A percentile compares a stretch with the other conserved stretches of the same genome.
Evolutionary conservation across 148 eudicot genomes (phyloP).

Genomic region (Beta vulgaris): DNA sequence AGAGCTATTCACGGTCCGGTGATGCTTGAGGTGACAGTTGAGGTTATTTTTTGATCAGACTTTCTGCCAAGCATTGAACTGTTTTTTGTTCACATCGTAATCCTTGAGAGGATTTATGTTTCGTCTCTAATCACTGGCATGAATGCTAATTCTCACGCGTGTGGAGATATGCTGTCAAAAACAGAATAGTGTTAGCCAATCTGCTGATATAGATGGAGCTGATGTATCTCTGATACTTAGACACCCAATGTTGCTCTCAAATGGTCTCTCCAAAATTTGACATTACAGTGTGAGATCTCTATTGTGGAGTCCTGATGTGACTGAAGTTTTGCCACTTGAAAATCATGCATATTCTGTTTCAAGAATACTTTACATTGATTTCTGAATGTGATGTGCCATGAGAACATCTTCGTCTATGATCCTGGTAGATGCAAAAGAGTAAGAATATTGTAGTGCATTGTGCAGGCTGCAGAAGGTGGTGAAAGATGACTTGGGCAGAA

Average conservation of each 20-base stretch:
- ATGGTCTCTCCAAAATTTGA: background rate
- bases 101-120: background rate
- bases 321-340: no score
- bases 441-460: no score
- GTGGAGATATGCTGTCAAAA: background rate
- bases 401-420: background rate
- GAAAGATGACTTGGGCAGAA: background rate
- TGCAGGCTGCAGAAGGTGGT: no score
- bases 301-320: background rate
- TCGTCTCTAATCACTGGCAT: background rate
- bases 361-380: background rate
- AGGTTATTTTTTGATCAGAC: background rate
- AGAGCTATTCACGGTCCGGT: background rate
- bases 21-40: background rate
- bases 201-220: background rate
- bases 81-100: background rate
- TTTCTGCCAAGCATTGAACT: background rate
- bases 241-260: no score
- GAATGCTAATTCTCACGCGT: background rate
- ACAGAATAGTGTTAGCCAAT: no score
- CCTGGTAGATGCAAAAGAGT: background rate
- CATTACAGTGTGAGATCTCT: background rate
- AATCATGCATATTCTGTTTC: background rate
- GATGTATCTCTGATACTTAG: no score
- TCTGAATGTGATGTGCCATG: background rate